Evolutionary conservation across 1,284 basidiomycete genomes (phyloP).

Genomic region (Melampsora americana): DNA sequence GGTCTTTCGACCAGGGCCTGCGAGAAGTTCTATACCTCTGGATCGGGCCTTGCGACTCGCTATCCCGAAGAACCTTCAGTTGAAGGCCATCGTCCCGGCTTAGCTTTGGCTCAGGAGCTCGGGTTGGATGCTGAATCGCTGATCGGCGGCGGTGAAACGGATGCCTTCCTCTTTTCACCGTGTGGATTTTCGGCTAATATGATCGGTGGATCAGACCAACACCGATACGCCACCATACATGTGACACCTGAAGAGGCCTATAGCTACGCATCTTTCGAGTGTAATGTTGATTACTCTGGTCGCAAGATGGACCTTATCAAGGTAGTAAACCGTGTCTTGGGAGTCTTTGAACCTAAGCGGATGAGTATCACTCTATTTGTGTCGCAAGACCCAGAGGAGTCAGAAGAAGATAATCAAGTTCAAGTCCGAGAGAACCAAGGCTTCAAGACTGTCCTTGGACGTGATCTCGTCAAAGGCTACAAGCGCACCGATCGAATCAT

Average conservation of each 20-base stretch:
- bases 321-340: conserved; percentile 83
- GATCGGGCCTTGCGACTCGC: conserved; percentile 45
- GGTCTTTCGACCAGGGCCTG: conserved; percentile 75
- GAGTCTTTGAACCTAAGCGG: conserved; percentile 85
- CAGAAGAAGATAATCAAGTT: conserved; percentile 55
- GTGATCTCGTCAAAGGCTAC: conserved; percentile 55
- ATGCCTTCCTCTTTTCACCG: conserved; percentile 89
- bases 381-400: conserved; percentile 61
- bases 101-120: conserved; percentile 67
- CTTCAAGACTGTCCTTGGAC: conserved; percentile 49
- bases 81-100: conserved; percentile 64
- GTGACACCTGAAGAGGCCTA: conserved; percentile 96
- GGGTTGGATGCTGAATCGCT: conserved; percentile 83
- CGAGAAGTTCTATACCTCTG: conserved; percentile 67
- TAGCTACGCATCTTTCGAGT: conserved; percentile 98
- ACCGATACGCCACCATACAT: conserved; percentile 97
- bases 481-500: conserved; percentile 89
- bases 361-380: conserved; percentile 89
- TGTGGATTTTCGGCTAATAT: conserved; percentile 98
- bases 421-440: conserved; percentile 62
- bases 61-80: conserved; percentile 48
- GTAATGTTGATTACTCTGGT: conserved; percentile 77
- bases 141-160: conserved; percentile 71
- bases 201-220: conserved; percentile 66
- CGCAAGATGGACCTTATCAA: conserved; percentile 61